Percentiles rank a stretch among this genome's conserved stretches.
These are phyloP conservation scores for Aureobasidium melanogenum DNA, from an alignment of 2,329 filamentous ascomycete genomes.

Conservation along the genomic window DNA sequence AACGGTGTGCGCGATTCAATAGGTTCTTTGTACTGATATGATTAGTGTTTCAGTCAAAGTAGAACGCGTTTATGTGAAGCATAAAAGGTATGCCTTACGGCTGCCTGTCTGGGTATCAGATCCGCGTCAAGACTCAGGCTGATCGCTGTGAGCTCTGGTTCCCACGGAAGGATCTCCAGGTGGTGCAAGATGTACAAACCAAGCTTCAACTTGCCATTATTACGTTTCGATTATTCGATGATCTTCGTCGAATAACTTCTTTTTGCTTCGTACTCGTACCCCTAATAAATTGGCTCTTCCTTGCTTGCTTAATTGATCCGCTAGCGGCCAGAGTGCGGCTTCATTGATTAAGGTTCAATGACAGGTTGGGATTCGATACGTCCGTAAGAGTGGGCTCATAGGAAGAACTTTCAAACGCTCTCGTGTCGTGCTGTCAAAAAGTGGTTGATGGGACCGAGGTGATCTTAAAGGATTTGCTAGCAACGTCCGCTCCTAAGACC, in stretches of 20 bases:
- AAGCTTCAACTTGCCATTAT: neutral
- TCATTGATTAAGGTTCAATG: neutral
- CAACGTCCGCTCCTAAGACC: neutral
- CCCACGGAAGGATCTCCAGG: neutral
- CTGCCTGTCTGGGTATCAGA: neutral
- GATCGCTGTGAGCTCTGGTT: neutral
- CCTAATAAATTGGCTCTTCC: neutral
- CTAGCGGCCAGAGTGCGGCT: neutral
- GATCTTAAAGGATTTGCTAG: neutral
- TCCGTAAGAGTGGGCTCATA: neutral
- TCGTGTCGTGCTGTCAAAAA: constrained; percentile 8
- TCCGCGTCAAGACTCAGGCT: neutral
- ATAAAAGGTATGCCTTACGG: neutral
- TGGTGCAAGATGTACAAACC: neutral
- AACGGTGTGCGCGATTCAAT: neutral
- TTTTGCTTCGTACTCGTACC: neutral
- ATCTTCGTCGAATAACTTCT: neutral
- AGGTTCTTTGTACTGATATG: neutral
- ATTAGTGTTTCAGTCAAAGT: constrained; percentile 2
- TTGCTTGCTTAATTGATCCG: neutral
- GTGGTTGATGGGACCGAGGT: neutral
- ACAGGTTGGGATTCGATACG: constrained; percentile 7
- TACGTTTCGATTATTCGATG: neutral
- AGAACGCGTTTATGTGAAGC: constrained; percentile 5
- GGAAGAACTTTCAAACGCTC: neutral